Base-by-base conservation (phyloP, 306 rosid genomes). In the Hippophae tibetana region DNA sequence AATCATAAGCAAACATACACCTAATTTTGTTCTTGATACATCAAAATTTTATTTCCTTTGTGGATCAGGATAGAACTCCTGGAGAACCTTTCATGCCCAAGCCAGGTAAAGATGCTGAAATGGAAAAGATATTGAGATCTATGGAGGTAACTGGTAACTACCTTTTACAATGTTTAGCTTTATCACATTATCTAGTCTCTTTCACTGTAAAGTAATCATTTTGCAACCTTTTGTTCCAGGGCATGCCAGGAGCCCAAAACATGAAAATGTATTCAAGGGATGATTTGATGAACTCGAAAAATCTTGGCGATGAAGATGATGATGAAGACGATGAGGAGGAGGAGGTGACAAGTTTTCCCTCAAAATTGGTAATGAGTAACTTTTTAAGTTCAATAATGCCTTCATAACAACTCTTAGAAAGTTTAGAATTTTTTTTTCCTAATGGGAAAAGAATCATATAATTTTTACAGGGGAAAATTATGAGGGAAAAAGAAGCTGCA, bases 211-310 rank as follows among this genome's bases (percentile, higher is more conserved):
- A 38, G 50, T 53, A 52, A 0, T 12, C 46, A 7, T 65, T 46
- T 43, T 41, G 26, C 41, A 14, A 41, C 44, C n/a, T 61, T 65
- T 56, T 67, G 55, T 54, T 68, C 65, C 82, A 92, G 99, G 99
- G 99, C 11, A 88, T 92, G 96, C 99, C 99, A n/a, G 99, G 99
- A 69, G 99, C 99, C 60, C 99, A 96, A 0, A 69, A 72, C 76
- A 87, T 92, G 99, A 88, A 92, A 80, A 92, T 92, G 97, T 90
- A 86, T 57, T 90, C 97, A 1, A 84, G 85, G 60, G 97, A 89
- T 13, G 95, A 89, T n/a, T 60, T 89, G 57, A 82, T 84, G 97
- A 89, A 86, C 82, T 84, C 74, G 89, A 64, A 79, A 5, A 92
- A 85, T 64, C 55, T 83, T 3, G 94, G 87, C 2, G 76, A 41